phyloP scores from a whole-genome alignment of 1,284 basidiomycete genomes.

The Exsudoporus floridanus region DNA sequence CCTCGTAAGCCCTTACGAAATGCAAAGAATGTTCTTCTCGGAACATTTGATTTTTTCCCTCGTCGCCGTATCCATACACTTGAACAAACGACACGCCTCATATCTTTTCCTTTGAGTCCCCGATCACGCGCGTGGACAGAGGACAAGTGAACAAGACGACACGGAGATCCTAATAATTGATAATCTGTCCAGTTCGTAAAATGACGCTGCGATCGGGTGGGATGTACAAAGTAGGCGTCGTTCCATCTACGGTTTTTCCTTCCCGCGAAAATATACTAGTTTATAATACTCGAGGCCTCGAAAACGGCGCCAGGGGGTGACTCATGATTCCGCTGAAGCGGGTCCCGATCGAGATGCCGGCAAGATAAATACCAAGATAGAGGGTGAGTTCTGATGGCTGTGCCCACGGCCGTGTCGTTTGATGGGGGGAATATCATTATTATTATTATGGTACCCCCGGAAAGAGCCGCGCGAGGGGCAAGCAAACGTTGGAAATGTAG shows the following conservation, averaged over 20 bases:
- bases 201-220: not conserved
- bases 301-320: slow-evolving; percentile 5
- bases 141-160: slow-evolving; percentile 7
- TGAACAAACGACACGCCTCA: not conserved
- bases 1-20: slow-evolving; percentile 17
- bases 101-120: not conserved
- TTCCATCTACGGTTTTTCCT: not conserved
- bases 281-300: slow-evolving; percentile 13
- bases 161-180: not conserved
- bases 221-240: not conserved
- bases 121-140: not conserved
- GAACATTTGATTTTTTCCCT: slow-evolving; percentile 12
- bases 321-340: not conserved
- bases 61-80: slow-evolving; percentile 2
- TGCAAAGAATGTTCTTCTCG: not conserved
- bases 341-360: slow-evolving; percentile 17
- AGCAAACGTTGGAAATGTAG: not conserved
- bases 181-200: slow-evolving; percentile 5
- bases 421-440: not conserved
- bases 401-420: not conserved
- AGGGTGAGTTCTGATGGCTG: slow-evolving; percentile 15
- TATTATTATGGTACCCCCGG: slow-evolving; percentile 4
- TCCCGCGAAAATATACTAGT: slow-evolving; percentile 26
- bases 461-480: slow-evolving; percentile 4
- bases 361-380: slow-evolving; percentile 20